Base-by-base conservation (phyloP, 805 yeast species). In the Starmerella khaoyaiensis region DNA sequence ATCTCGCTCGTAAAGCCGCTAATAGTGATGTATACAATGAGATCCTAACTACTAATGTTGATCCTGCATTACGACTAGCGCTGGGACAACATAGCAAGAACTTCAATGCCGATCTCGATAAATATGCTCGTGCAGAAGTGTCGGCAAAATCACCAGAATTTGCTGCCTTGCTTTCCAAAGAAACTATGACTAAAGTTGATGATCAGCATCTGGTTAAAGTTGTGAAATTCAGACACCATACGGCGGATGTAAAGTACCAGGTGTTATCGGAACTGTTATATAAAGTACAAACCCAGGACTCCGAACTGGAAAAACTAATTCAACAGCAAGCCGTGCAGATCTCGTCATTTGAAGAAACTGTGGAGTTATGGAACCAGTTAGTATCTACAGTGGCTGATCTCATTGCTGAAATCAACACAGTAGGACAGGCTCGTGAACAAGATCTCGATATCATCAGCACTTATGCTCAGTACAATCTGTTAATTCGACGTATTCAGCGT, bases 401-500 rank as follows among this genome's bases (percentile, higher is more conserved):
- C 2, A 68, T 72, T 44, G 60, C 55, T 33, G 54, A 53, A 22
- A 39, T 51, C 25, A 6, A 20, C 31, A 18, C 39, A 33, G 62
- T 57, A 27, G 58, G 53, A 17, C 77, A 69, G 38, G 70, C 66
- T 31, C 74, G 71, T 34, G 71, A 67, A 37, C 71, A 70, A 33
- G 83, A 82, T 55, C 69, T 76, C 42, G 81, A 84, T 51, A 74
- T 87, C 45, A 58, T 84, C 29, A 61, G 73, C 39, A 79, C 95
- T 0, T 87, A 69, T 57, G 71, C 84, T 50, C 74, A 72, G 49
- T 87, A 79, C 61, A 70, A 74, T 49, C 61, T 71, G 44, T 59
- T 79, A 31, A 62, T 79, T 40, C 68, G 78, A 23, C 72, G 81
- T 44, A 68, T 83, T 34, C 71, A 74, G 54, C 74, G 97, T 60